These are phyloP conservation scores for Cercospora berteroae DNA, from an alignment of 2,329 filamentous ascomycete genomes.

Conservation along the genomic window DNA sequence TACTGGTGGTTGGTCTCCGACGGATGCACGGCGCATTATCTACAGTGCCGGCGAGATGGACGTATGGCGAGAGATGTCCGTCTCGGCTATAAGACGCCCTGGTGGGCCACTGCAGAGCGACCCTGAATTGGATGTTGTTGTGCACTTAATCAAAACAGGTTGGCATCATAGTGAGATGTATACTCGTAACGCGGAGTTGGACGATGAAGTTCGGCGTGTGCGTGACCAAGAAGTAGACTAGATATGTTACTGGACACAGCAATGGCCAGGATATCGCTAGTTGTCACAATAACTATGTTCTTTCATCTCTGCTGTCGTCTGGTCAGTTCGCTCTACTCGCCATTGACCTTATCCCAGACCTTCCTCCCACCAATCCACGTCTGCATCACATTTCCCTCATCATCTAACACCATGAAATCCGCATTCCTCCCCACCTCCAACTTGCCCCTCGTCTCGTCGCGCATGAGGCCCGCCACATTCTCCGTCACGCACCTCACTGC, in stretches of 20 bases:
- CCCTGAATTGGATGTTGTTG: conserved; percentile 4
- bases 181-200: conserved; percentile 4
- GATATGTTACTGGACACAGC: conserved; percentile 5
- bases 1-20: conserved; percentile 57
- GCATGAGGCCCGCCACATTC: conserved; percentile 53
- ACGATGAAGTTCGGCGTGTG: conserved; percentile 5
- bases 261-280: conserved; percentile 39
- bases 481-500: conserved; percentile 52
- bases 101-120: conserved; percentile 8
- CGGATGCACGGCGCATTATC: conserved; percentile 57
- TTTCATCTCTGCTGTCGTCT: background rate
- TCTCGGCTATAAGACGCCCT: conserved; percentile 1
- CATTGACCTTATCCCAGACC: conserved; percentile 42
- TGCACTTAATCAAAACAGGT: conserved; percentile 9
- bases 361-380: conserved; percentile 52
- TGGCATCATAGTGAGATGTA: conserved; percentile 10
- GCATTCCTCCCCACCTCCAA: conserved; percentile 48
- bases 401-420: conserved; percentile 51
- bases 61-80: conserved; percentile 11
- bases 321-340: background rate
- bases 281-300: background rate
- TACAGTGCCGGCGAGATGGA: conserved; percentile 44
- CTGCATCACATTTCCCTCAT: conserved; percentile 48
- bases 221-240: conserved; percentile 4
- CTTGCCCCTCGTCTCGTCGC: conserved; percentile 45